These are phyloP conservation scores for Leccinum pachyderme DNA, from an alignment of 1,284 basidiomycete genomes.

Conservation along the genomic window DNA sequence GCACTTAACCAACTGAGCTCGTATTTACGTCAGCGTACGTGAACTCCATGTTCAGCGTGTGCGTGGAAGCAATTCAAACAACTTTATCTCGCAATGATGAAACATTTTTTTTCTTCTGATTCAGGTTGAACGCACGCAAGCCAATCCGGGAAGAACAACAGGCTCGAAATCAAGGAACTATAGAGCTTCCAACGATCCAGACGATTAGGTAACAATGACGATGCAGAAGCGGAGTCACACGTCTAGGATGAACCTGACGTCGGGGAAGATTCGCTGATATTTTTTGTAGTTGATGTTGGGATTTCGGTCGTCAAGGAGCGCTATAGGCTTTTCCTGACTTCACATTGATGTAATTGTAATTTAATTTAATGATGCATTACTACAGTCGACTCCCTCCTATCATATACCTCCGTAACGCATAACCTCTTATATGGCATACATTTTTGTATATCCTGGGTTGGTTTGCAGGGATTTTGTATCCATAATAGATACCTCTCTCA, in stretches of 20 bases:
- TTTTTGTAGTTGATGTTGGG: not conserved
- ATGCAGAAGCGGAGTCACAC: not conserved
- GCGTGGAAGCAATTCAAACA: not conserved
- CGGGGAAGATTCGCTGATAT: not conserved
- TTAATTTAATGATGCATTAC: not conserved
- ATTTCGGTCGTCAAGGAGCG: not conserved
- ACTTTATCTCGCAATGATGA: not conserved
- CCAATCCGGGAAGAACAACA: constrained; percentile 11
- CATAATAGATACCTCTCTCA: no score
- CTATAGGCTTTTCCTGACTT: not conserved
- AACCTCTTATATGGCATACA: no score
- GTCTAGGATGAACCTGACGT: not conserved
- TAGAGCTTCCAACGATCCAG: constrained; percentile 14
- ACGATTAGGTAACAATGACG: constrained; percentile 3
- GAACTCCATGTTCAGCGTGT: constrained; percentile 29
- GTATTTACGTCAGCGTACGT: constrained; percentile 16
- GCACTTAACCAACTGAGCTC: not conserved
- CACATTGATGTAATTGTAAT: not conserved
- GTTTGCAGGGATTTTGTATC: no score
- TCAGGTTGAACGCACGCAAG: constrained; percentile 18
- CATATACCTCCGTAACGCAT: no score
- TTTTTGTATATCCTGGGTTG: no score
- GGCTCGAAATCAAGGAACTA: constrained; percentile 1
- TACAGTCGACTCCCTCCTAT: no score
- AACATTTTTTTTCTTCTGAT: not conserved